These are phyloP conservation scores for Fusarium torreyae DNA, from an alignment of 2,329 filamentous ascomycete genomes.

Conservation along the genomic window DNA sequence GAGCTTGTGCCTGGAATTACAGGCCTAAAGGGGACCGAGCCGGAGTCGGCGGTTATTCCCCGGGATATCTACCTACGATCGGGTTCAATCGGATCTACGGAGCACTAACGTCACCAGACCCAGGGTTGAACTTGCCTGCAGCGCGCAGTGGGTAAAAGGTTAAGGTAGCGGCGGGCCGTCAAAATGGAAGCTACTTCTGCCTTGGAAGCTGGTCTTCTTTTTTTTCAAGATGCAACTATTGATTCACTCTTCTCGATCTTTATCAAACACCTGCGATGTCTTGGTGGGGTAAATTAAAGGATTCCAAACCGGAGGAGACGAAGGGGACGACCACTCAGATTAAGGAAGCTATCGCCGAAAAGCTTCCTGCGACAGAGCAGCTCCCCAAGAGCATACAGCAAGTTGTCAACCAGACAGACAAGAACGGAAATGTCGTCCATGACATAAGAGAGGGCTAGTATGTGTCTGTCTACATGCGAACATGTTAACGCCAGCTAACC, in stretches of 20 bases:
- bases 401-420: slow-evolving; percentile 70
- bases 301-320: slow-evolving; percentile 53
- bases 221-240: slow-evolving; percentile 13
- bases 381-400: slow-evolving; percentile 70
- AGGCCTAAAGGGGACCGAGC: slow-evolving; percentile 47
- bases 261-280: slow-evolving; percentile 48
- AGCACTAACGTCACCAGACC: slow-evolving; percentile 44
- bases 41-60: slow-evolving; percentile 49
- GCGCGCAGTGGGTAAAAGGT: slow-evolving; percentile 25
- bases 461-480: slow-evolving; percentile 53
- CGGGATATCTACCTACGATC: slow-evolving; percentile 43
- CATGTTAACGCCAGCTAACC: slow-evolving; percentile 29
- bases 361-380: slow-evolving; percentile 65
- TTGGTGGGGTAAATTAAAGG: slow-evolving; percentile 62
- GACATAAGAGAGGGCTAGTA: slow-evolving; percentile 85
- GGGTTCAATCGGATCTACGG: slow-evolving; percentile 47
- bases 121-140: slow-evolving; percentile 11
- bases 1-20: slow-evolving; percentile 54
- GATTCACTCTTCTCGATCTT: neutral
- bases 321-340: slow-evolving; percentile 44
- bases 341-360: slow-evolving; percentile 60
- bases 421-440: slow-evolving; percentile 82
- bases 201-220: neutral
- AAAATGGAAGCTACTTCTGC: slow-evolving; percentile 39
- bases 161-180: slow-evolving; percentile 33